These are phyloP conservation scores for Heteromeles arbutifolia DNA, from an alignment of 306 rosid species.

Conservation along the genomic window DNA sequence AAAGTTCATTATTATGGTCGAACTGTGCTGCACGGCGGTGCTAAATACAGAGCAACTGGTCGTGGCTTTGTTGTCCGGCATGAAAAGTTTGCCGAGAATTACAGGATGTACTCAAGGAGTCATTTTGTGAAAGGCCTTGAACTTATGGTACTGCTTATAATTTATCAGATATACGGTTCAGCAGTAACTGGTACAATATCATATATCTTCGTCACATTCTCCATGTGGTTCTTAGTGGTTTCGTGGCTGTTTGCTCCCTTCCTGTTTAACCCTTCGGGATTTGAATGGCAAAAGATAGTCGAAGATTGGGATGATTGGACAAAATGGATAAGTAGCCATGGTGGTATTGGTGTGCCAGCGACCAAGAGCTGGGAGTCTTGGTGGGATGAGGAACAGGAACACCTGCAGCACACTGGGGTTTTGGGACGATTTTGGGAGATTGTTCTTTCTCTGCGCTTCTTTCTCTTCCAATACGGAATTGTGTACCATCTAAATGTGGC, in stretches of 20 bases:
- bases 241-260: conserved; percentile 89
- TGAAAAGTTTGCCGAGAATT: conserved; percentile 89
- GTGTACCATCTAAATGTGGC: conserved; percentile 78
- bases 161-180: conserved; percentile 60
- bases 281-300: conserved; percentile 99
- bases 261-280: conserved; percentile 94
- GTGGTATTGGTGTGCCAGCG: conserved; percentile 93
- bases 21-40: conserved; percentile 91
- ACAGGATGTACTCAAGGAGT: conserved; percentile 93
- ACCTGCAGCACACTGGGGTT: conserved; percentile 63
- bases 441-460: conserved; percentile 67
- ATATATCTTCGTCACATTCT: conserved; percentile 42
- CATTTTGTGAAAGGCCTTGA: conserved; percentile 91
- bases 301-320: conserved; percentile 99
- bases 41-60: conserved; percentile 95
- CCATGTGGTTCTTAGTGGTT: conserved; percentile 90
- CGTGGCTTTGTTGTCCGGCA: conserved; percentile 98
- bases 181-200: conserved; percentile 37
- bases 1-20: conserved; percentile 89
- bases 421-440: conserved; percentile 69
- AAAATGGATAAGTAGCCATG: conserved; percentile 82
- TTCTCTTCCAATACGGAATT: conserved; percentile 85
- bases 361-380: conserved; percentile 98
- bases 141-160: conserved; percentile 62
- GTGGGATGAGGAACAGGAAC: conserved; percentile 99